Percentiles rank a stretch among this genome's conserved stretches.
These are phyloP conservation scores for Ceratocystis colombiana DNA, from an alignment of 2,329 filamentous ascomycete species.

Conservation along the genomic window DNA sequence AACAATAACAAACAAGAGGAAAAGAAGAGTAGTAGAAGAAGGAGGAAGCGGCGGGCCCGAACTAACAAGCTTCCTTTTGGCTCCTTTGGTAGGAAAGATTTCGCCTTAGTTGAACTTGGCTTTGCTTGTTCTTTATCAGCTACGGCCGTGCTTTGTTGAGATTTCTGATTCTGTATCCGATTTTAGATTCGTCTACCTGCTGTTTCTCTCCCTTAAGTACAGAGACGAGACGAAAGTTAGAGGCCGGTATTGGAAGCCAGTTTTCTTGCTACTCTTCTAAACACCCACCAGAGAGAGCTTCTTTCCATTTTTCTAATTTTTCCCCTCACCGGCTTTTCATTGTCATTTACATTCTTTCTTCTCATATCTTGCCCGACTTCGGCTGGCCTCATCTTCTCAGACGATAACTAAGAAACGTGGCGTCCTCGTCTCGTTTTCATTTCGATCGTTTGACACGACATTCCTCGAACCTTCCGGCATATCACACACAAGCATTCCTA, in stretches of 20 bases:
- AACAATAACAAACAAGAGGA: constrained; percentile 13
- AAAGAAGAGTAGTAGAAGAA: neutral
- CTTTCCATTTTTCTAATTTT: neutral
- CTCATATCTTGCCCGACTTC: neutral
- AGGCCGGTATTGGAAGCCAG: neutral
- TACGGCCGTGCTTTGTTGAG: constrained; percentile 11
- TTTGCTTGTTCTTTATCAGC: constrained; percentile 4
- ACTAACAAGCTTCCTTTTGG: constrained; percentile 18
- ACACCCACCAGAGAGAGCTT: neutral
- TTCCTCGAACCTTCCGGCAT: constrained; percentile 1
- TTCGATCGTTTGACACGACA: constrained; percentile 4
- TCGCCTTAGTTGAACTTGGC: neutral
- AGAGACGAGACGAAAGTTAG: neutral
- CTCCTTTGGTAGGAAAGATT: neutral
- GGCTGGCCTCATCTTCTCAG: neutral
- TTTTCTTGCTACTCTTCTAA: neutral
- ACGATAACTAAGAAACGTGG: too few species aligned
- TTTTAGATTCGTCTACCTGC: neutral
- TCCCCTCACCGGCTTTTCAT: neutral
- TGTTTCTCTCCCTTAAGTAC: neutral
- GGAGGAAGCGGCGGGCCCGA: constrained; percentile 16
- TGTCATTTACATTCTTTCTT: neutral
- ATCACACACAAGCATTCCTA: neutral
- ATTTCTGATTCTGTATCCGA: constrained; percentile 2
- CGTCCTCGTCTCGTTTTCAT: too few species aligned